phyloP scores from a whole-genome alignment of 1,284 basidiomycete genomes.

The Trichosporon asahii region DNA sequence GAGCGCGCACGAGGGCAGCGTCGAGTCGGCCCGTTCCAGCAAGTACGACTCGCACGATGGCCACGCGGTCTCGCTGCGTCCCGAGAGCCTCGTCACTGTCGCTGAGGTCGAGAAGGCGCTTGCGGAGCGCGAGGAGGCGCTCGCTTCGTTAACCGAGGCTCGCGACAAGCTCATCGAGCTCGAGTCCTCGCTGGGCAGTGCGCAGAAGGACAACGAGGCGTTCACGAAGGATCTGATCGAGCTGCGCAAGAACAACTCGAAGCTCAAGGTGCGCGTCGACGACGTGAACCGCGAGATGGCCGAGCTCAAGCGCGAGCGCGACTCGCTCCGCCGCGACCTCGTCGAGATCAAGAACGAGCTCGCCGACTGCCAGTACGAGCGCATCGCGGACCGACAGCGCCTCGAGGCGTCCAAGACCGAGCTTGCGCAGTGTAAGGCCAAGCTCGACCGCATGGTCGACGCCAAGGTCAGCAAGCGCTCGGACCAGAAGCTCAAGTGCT shows the following conservation, averaged over 20 bases:
- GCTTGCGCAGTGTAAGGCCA: conserved; percentile 36
- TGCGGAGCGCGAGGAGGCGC: conserved; percentile 24
- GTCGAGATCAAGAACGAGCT: conserved; percentile 30
- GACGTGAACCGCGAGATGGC: conserved; percentile 28
- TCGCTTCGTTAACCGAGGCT: conserved; percentile 16
- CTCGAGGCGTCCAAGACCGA: conserved; percentile 40
- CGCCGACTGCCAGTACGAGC: conserved; percentile 34
- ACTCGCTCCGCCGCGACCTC: conserved; percentile 24
- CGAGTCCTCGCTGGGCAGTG: conserved; percentile 18
- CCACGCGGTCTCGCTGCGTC: conserved; percentile 16
- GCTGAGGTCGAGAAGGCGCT: conserved; percentile 20
- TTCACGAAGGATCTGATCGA: conserved; percentile 29
- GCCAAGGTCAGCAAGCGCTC: conserved; percentile 42
- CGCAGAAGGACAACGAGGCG: conserved; percentile 25
- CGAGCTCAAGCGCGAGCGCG: conserved; percentile 39
- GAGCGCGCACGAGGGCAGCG: conserved; percentile 22
- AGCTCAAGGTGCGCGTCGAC: conserved; percentile 40
- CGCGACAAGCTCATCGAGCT: conserved; percentile 18
- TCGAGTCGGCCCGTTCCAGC: conserved; percentile 21
- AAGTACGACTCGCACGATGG: conserved; percentile 24
- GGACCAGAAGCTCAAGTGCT: conserved; percentile 40
- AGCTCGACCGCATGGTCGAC: conserved; percentile 45
- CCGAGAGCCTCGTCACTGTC: conserved; percentile 19
- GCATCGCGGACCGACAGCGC: conserved; percentile 38
- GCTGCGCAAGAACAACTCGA: conserved; percentile 34